Conservation (phyloP, 805 yeast genomes). For the Zygoascus biomembranicola region DNA sequence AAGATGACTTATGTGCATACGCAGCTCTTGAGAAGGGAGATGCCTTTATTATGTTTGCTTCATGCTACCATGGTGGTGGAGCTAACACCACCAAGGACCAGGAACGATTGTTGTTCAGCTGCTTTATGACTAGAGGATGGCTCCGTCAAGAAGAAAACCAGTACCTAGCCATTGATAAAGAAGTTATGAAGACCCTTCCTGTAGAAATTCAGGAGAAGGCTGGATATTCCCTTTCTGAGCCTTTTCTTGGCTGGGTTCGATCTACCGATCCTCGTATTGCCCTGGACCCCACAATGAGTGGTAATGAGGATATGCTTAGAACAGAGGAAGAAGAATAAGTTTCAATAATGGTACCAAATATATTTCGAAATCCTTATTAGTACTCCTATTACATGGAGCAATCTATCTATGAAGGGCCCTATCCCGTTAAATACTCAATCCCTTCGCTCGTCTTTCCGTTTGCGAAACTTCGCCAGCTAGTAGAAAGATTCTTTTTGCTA, state of each 20-base stretch:
- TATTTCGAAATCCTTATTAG: neutral
- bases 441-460: neutral
- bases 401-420: neutral
- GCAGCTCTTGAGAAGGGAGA: constrained; percentile 2
- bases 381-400: neutral
- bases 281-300: neutral
- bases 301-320: constrained; percentile 1
- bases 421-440: neutral
- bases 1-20: neutral
- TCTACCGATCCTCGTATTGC: neutral
- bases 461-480: neutral
- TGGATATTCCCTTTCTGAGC: constrained; percentile 1
- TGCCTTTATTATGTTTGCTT: constrained; percentile 5
- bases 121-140: constrained; percentile 4
- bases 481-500: neutral
- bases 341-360: neutral
- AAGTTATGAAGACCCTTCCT: neutral
- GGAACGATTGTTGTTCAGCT: constrained; percentile 2
- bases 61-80: constrained; percentile 7
- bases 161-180: neutral
- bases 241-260: constrained; percentile 4
- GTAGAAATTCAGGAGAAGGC: neutral
- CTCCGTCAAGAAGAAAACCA: constrained; percentile 6
- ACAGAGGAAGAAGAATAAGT: neutral
- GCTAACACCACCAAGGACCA: constrained; percentile 5